Percentiles rank a stretch among this genome's conserved stretches.
These are phyloP conservation scores for Hemileccinum rubropunctum DNA, from an alignment of 768 basidiomycete genomes.

Conservation along the genomic window DNA sequence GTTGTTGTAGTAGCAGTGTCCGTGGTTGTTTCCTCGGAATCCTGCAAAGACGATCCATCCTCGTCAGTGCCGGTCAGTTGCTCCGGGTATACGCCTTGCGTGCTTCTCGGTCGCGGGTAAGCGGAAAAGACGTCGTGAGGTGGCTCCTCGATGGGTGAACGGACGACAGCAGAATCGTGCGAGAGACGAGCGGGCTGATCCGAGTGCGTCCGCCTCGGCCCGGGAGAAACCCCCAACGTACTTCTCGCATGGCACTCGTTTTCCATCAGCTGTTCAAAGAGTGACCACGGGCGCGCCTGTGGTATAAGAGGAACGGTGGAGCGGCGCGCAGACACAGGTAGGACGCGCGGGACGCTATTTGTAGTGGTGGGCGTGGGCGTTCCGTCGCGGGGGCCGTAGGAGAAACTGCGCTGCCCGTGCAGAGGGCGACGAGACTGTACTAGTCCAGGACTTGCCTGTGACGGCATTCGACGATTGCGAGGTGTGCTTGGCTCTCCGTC, in stretches of 20 bases:
- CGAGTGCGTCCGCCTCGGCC: slow-evolving; percentile 5
- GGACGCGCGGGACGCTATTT: slow-evolving; percentile 16
- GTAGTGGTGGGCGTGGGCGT: neutral
- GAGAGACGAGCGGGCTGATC: neutral
- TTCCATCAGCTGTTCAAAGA: slow-evolving; percentile 73
- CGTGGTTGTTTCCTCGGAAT: slow-evolving; percentile 11
- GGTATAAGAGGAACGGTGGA: slow-evolving; percentile 10
- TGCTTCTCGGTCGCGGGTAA: neutral
- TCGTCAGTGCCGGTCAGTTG: slow-evolving; percentile 3
- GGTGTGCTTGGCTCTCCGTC: slow-evolving; percentile 13
- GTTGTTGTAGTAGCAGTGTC: neutral
- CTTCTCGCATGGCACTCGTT: slow-evolving; percentile 46
- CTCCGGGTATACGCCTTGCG: neutral
- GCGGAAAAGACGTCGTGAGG: neutral
- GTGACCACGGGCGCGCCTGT: slow-evolving; percentile 51
- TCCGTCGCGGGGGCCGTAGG: neutral
- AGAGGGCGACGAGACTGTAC: neutral
- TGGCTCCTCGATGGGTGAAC: slow-evolving; percentile 3
- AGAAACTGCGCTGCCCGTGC: slow-evolving; percentile 12
- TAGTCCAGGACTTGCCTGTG: slow-evolving; percentile 3
- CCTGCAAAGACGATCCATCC: slow-evolving; percentile 11
- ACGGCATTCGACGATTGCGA: slow-evolving; percentile 17
- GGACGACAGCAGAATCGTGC: neutral
- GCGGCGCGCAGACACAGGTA: slow-evolving; percentile 2
- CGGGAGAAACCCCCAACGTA: neutral